phyloP scores from a whole-genome alignment of 495 filamentous ascomycete species.

The Penicillium goetzii region DNA sequence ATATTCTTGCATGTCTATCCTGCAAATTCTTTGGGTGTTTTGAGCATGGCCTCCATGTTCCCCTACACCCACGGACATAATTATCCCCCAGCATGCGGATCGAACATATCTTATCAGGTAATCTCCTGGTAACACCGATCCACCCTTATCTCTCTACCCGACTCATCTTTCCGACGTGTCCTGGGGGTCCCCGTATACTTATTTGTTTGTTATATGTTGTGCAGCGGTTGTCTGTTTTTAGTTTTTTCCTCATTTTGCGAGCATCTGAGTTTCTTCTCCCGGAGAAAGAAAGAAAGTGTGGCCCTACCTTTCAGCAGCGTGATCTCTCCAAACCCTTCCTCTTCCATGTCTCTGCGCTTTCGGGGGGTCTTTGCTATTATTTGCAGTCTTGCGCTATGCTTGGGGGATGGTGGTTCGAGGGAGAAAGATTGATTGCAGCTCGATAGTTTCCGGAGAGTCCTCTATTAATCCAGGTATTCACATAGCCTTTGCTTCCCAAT shows the following conservation, averaged over 20 bases:
- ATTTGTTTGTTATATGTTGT: slow-evolving; percentile 31
- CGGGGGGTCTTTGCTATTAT: background rate
- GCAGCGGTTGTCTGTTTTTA: slow-evolving; percentile 27
- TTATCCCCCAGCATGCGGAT: slow-evolving; percentile 30
- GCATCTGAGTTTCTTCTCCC: slow-evolving; percentile 26
- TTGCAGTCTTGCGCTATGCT: slow-evolving; percentile 7
- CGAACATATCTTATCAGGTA: slow-evolving; percentile 36
- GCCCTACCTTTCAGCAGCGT: slow-evolving; percentile 22
- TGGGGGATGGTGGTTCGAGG: background rate
- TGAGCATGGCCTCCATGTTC: slow-evolving; percentile 17
- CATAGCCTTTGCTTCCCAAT: slow-evolving; percentile 11
- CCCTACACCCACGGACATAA: slow-evolving; percentile 31
- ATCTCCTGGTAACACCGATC: slow-evolving; percentile 19
- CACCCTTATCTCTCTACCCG: slow-evolving; percentile 8
- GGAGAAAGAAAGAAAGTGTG: slow-evolving; percentile 19
- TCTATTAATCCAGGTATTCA: slow-evolving; percentile 34
- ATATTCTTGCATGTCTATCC: slow-evolving; percentile 38
- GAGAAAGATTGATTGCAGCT: slow-evolving; percentile 30
- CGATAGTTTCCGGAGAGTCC: slow-evolving; percentile 25
- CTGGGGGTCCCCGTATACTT: slow-evolving; percentile 30
- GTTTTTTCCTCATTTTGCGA: slow-evolving; percentile 19
- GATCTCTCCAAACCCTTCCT: slow-evolving; percentile 14
- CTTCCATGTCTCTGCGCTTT: slow-evolving; percentile 2
- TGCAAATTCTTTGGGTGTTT: slow-evolving; percentile 31
- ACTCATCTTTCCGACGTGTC: slow-evolving; percentile 23